Percentiles rank a stretch among this genome's conserved stretches.
These are phyloP conservation scores for Botrytis tulipae DNA, from an alignment of 2,329 filamentous ascomycete species.

Conservation along the genomic window DNA sequence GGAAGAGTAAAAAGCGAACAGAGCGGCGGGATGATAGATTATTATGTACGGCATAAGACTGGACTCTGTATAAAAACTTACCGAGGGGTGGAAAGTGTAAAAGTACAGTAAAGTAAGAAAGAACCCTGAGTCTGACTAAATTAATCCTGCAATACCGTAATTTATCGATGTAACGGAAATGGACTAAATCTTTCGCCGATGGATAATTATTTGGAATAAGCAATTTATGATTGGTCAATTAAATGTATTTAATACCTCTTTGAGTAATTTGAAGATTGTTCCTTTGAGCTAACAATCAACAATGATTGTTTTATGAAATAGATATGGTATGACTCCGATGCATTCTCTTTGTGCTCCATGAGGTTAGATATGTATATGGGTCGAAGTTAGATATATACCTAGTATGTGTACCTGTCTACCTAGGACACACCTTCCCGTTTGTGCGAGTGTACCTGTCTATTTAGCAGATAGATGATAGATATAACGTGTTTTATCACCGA, in stretches of 20 bases:
- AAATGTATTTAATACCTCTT: background rate
- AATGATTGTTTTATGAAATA: background rate
- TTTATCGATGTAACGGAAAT: background rate
- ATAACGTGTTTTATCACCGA: too few species aligned
- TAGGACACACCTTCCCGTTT: too few species aligned
- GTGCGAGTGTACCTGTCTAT: background rate
- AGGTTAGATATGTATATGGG: too few species aligned
- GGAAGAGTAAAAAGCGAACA: background rate
- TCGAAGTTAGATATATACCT: background rate
- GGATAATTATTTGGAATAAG: background rate
- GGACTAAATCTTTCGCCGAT: background rate
- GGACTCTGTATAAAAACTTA: background rate
- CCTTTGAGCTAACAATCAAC: background rate
- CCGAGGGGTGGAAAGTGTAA: background rate
- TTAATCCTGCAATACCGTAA: background rate
- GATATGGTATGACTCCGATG: background rate
- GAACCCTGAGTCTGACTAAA: background rate
- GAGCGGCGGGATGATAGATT: background rate
- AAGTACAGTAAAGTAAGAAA: background rate
- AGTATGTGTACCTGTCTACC: background rate
- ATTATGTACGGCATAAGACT: background rate
- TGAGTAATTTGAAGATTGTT: background rate
- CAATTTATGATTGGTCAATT: background rate
- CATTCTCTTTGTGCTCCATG: background rate
- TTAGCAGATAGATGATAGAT: too few species aligned